Percentiles rank a stretch among this genome's conserved stretches.
Evolutionary conservation across 2,329 filamentous ascomycete genomes (phyloP).

Genomic region (Colletotrichum abscissum): DNA sequence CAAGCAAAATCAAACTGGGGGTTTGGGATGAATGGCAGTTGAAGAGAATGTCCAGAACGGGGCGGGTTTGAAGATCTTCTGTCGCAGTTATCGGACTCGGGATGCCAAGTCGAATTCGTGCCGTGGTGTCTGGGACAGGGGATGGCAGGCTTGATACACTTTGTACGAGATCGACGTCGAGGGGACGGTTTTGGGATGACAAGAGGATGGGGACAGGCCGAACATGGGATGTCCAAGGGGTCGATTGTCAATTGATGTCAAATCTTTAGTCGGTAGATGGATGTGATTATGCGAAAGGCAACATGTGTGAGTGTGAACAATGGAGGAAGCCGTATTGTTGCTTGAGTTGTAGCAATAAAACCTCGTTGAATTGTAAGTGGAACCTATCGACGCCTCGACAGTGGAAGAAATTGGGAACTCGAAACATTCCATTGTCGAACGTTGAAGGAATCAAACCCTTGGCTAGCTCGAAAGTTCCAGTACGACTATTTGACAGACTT

Average conservation of each 20-base stretch:
- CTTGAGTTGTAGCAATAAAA: neutral
- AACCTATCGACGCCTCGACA: neutral
- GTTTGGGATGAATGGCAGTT: neutral
- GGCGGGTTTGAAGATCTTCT: neutral
- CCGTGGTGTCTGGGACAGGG: neutral
- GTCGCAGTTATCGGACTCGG: neutral
- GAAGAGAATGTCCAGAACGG: neutral
- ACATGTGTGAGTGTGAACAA: neutral
- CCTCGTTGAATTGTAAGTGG: neutral
- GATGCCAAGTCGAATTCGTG: neutral
- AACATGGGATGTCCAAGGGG: neutral
- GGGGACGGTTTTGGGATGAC: slow-evolving; percentile 25
- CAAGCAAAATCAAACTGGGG: neutral
- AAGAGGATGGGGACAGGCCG: neutral
- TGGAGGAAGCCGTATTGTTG: neutral
- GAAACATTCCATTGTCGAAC: neutral
- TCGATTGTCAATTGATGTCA: neutral
- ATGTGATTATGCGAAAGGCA: neutral
- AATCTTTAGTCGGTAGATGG: neutral
- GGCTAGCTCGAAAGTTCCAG: neutral
- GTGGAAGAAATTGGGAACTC: neutral
- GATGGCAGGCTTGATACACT: slow-evolving; percentile 14
- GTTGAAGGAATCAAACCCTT: neutral
- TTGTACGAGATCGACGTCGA: slow-evolving; percentile 27
- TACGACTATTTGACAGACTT: neutral